phyloP scores from a whole-genome alignment of 345 rosid species.

The Euphorbia tirucalli region DNA sequence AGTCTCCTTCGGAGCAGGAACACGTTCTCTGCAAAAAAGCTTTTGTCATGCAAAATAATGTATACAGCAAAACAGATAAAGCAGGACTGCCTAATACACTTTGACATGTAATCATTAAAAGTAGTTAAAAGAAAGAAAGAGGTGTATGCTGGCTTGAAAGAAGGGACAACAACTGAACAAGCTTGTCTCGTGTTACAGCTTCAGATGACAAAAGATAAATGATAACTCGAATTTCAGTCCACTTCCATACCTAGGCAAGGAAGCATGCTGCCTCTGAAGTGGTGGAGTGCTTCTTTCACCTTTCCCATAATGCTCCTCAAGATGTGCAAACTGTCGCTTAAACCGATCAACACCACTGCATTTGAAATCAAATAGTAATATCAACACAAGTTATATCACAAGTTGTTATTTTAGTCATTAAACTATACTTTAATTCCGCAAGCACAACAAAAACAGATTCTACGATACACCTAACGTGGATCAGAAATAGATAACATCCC shows the following conservation, averaged over 20 bases:
- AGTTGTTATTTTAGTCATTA: not conserved
- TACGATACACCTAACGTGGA: not conserved
- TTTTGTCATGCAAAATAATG: conserved; percentile 9
- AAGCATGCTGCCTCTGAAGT: conserved; percentile 87
- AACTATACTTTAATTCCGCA: not conserved
- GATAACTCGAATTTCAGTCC: conserved; percentile 1
- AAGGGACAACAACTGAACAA: not conserved
- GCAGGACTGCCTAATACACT: not conserved
- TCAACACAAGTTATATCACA: not conserved
- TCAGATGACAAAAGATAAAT: not conserved
- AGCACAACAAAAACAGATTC: not conserved
- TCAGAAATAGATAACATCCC: not conserved
- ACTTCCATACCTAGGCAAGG: conserved; percentile 77
- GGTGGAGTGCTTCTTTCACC: conserved; percentile 81
- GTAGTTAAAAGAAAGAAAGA: too few relatives aligned
- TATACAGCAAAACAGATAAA: not conserved
- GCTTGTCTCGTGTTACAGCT: conserved; percentile 5
- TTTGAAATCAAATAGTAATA: conserved; percentile 15
- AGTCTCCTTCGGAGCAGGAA: conserved; percentile 56
- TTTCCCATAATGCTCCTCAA: conserved; percentile 81
- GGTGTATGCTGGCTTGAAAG: too few relatives aligned
- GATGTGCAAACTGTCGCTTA: conserved; percentile 97
- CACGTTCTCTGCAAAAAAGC: conserved; percentile 65
- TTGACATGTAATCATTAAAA: not conserved
- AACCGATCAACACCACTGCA: conserved; percentile 96